Evolutionary conservation across 2,329 filamentous ascomycete species (phyloP).

Genomic region (Hyphodiscus sp.): DNA sequence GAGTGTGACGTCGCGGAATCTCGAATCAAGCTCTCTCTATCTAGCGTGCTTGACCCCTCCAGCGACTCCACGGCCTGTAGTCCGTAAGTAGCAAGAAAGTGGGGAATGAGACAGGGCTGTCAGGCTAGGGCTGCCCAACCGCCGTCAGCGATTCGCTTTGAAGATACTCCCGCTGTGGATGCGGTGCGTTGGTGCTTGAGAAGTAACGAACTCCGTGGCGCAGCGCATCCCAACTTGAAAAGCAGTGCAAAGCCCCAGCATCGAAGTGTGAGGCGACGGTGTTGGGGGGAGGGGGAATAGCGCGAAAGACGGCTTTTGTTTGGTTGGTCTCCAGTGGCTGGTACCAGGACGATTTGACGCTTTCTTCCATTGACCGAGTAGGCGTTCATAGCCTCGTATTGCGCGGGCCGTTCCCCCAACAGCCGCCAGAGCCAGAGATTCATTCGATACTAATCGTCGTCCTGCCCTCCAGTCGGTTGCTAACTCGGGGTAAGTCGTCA

Average conservation of each 20-base stretch:
- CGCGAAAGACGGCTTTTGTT: background rate
- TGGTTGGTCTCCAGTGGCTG: background rate
- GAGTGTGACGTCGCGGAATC: conserved; percentile 14
- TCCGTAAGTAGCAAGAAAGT: too few species aligned
- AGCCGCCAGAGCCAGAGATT: too few species aligned
- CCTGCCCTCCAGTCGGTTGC: too few species aligned
- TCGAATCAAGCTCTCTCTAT: background rate
- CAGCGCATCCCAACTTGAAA: conserved; percentile 1
- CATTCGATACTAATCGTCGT: too few species aligned
- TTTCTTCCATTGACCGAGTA: background rate
- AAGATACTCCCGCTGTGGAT: too few species aligned
- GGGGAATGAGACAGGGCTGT: conserved; percentile 4
- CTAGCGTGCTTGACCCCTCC: too few species aligned
- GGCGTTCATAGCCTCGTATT: background rate
- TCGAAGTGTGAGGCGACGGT: background rate
- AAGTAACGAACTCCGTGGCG: conserved; percentile 11
- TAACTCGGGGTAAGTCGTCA: too few species aligned
- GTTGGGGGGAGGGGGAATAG: conserved; percentile 1
- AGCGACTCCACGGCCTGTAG: background rate
- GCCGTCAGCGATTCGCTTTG: background rate
- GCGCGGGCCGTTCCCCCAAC: too few species aligned
- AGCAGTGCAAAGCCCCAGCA: conserved; percentile 2
- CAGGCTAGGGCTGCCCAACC: background rate
- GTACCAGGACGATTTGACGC: background rate
- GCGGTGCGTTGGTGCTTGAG: too few species aligned